These are phyloP conservation scores for Trichosanthes truncata DNA, from an alignment of 306 rosid genomes.

Conservation along the genomic window DNA sequence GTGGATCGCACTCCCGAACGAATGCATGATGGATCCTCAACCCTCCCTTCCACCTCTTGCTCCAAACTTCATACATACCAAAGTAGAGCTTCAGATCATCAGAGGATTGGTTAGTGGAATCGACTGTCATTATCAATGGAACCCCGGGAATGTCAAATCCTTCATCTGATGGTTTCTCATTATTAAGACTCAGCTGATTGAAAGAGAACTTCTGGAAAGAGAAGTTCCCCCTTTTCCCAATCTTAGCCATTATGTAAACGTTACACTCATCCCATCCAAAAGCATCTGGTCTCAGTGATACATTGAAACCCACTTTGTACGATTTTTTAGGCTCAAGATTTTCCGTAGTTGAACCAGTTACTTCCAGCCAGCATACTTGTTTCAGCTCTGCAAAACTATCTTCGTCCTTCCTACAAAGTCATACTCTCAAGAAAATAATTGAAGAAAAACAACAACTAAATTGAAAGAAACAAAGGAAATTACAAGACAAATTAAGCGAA, in stretches of 20 bases:
- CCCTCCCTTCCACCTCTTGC: slow-evolving; percentile 11
- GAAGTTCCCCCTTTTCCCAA: slow-evolving; percentile 34
- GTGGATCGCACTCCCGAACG: neutral
- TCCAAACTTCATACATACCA: slow-evolving; percentile 16
- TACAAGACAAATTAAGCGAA: too few relatives aligned
- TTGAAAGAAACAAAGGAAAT: too few relatives aligned
- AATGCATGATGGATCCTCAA: slow-evolving; percentile 6
- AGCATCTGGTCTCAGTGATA: slow-evolving; percentile 22
- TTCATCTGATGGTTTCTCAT: accelerated
- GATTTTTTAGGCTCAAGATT: accelerated
- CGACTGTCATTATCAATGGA: neutral
- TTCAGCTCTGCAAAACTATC: slow-evolving; percentile 21
- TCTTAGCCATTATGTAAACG: slow-evolving; percentile 5
- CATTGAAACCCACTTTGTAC: slow-evolving; percentile 10
- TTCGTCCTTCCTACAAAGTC: neutral
- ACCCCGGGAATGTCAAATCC: neutral
- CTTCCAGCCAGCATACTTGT: slow-evolving; percentile 81
- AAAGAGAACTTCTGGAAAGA: neutral
- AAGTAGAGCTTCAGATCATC: neutral
- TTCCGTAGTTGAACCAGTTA: neutral
- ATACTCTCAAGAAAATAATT: neutral
- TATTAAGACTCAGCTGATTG: neutral
- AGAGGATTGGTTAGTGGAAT: neutral
- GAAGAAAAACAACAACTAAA: too few relatives aligned
- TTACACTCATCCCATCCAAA: slow-evolving; percentile 51